These are phyloP conservation scores for Aspergillus avenaceus DNA, from an alignment of 495 filamentous ascomycete species.

Conservation along the genomic window DNA sequence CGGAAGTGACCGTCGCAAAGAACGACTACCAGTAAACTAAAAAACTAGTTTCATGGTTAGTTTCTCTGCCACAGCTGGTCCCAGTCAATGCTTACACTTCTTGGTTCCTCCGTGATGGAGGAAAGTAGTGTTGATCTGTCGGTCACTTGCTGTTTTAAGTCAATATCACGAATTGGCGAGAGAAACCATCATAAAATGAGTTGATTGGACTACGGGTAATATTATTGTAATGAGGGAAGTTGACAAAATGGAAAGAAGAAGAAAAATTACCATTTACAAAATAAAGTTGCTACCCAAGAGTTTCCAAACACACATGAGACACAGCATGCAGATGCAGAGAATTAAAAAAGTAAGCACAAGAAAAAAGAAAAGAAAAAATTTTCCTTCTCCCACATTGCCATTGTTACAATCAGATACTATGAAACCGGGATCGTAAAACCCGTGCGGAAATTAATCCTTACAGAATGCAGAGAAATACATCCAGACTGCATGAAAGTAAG, in stretches of 20 bases:
- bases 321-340: background rate
- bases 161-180: background rate
- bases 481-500: no score
- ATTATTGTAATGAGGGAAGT: no score
- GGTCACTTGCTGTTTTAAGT: constrained; percentile 9
- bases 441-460: background rate
- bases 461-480: no score
- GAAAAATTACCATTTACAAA: no score
- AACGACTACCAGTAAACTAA: background rate
- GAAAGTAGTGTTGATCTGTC: constrained; percentile 8
- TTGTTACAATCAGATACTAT: background rate
- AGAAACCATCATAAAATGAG: no score
- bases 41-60: constrained; percentile 1
- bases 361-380: no score
- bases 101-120: constrained; percentile 2
- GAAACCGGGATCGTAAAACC: background rate
- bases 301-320: background rate
- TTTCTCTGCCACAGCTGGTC: background rate
- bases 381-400: no score
- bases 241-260: no score
- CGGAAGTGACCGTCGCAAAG: constrained; percentile 2
- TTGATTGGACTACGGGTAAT: no score
- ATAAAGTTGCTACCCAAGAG: no score
- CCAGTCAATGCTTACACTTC: background rate
- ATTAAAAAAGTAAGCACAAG: no score